A percentile compares a stretch with the other conserved stretches of the same genome.
Evolutionary conservation across 108 stramenopile genomes (phyloP).

Genomic region (Skeletonema tropicum): DNA sequence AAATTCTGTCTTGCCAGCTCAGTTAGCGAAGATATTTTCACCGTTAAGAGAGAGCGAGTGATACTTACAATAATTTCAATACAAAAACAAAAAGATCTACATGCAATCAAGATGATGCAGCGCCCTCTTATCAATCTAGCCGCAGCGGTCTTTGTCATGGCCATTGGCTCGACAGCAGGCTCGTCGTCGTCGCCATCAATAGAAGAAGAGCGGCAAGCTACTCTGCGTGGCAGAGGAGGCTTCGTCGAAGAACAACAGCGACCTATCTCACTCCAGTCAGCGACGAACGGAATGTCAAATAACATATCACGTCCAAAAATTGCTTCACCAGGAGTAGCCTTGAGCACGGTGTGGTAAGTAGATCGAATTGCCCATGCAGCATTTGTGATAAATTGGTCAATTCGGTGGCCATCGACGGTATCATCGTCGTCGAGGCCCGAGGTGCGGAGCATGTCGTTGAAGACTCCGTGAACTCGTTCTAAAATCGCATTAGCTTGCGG

Average conservation of each 20-base stretch:
- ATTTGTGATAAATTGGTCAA: not conserved
- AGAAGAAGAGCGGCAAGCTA: not conserved
- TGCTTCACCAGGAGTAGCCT: not conserved
- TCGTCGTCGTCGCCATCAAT: not conserved
- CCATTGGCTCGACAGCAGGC: not conserved
- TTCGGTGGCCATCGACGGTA: not conserved
- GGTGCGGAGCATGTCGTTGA: slow-evolving; percentile 25
- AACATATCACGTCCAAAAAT: slow-evolving; percentile 1
- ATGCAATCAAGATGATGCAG: not conserved
- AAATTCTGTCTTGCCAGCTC: too few species aligned
- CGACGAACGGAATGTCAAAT: not conserved
- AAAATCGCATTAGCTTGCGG: slow-evolving; percentile 34
- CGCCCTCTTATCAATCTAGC: not conserved
- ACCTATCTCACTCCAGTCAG: not conserved
- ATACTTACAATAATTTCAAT: too few species aligned
- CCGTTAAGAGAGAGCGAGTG: too few species aligned
- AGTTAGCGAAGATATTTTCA: too few species aligned
- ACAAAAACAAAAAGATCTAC: too few species aligned
- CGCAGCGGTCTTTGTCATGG: not conserved
- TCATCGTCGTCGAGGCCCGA: too few species aligned
- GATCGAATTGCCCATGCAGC: not conserved
- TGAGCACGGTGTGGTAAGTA: not conserved
- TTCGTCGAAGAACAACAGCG: not conserved
- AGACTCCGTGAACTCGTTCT: slow-evolving; percentile 30
- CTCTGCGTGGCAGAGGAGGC: not conserved